Evolutionary conservation across 306 rosid genomes (phyloP), one percentile per base, ranked within the genome.

Genomic region (Arachis hypogaea): DNA sequence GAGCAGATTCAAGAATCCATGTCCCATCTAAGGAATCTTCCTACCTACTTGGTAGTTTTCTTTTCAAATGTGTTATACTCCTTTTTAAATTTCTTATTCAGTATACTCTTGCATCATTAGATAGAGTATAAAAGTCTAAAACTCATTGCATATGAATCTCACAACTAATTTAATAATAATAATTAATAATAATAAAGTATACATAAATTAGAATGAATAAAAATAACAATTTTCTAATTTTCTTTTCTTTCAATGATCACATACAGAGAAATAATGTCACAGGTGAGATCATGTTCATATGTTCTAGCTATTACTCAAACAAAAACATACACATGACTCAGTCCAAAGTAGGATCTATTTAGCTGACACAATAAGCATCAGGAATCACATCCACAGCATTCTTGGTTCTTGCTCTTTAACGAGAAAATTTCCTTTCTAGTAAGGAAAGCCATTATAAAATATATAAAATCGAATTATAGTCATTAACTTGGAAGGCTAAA

Each of bases 241-340:
- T 5, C 16, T 38, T 61, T 64, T 63, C 58, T 40, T 57, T 41
- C 28, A 36, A 14, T 38, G 55, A 59, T 51, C 55, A 70, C 69
- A 51, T 1, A 73, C 29, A 55, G 28, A 47, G 41, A 8, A 45
- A 54, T 28, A 45, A 54, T 28, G 36, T 68, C 80, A 69, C 80
- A 30, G 28, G 72, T 12, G 61, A 68, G 33, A 68, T 68, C 59
- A 68, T 47, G 50, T 69, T 68, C 59, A 68, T 47, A 59, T 69
- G 76, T 56, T 62, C 4, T 56, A 29, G 68, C 29, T 51, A 66
- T 69, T 60, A 6, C 68, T 57, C 30, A 77, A 50, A 33, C 38
- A 33, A 2, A 33, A 33, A 33, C 38, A 33, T 56, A 50, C 49
- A 68, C 55, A 59, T 63, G 51, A 9, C 9, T 59, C n/a, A 30